These are phyloP conservation scores for Phytophthora palmivora DNA, from an alignment of 352 stramenopile species.

Conservation along the genomic window DNA sequence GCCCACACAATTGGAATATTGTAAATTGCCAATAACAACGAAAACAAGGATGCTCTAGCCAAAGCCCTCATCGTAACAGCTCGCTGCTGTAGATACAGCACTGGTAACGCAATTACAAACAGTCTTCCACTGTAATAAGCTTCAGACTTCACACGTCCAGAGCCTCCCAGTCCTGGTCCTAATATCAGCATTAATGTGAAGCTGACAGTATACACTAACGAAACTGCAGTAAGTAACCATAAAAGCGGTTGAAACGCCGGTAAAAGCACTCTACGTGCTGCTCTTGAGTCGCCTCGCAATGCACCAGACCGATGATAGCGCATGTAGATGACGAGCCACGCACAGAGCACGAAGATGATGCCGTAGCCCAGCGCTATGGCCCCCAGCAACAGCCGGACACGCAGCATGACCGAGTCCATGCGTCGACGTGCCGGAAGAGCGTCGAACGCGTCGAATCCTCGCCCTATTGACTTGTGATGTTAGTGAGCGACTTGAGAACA, in stretches of 20 bases:
- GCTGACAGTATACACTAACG: conserved; percentile 36
- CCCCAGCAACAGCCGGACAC: conserved; percentile 37
- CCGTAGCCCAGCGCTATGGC: conserved; percentile 51
- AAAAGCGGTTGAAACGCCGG: conserved; percentile 79
- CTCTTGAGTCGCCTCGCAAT: conserved; percentile 52
- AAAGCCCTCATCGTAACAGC: conserved; percentile 64
- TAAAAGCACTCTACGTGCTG: conserved; percentile 69
- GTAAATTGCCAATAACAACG: conserved; percentile 57
- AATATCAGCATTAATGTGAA: conserved; percentile 37
- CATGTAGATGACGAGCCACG: conserved; percentile 60
- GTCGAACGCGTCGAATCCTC: conserved; percentile 9
- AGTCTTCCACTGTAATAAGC: conserved; percentile 58
- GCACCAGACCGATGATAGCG: conserved; percentile 57
- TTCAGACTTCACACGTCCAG: conserved; percentile 40
- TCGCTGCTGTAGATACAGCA: conserved; percentile 71
- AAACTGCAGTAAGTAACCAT: conserved; percentile 50
- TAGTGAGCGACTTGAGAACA: conserved; percentile 3
- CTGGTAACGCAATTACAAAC: conserved; percentile 70
- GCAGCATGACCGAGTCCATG: conserved; percentile 30
- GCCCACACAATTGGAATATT: conserved; percentile 65
- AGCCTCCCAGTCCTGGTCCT: conserved; percentile 8
- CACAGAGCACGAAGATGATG: conserved; percentile 50
- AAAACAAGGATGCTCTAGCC: conserved; percentile 43
- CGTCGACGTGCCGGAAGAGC: background rate
- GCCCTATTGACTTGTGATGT: conserved; percentile 28